phyloP scores from a whole-genome alignment of 768 basidiomycete genomes.

The Agaricus subrufescens region DNA sequence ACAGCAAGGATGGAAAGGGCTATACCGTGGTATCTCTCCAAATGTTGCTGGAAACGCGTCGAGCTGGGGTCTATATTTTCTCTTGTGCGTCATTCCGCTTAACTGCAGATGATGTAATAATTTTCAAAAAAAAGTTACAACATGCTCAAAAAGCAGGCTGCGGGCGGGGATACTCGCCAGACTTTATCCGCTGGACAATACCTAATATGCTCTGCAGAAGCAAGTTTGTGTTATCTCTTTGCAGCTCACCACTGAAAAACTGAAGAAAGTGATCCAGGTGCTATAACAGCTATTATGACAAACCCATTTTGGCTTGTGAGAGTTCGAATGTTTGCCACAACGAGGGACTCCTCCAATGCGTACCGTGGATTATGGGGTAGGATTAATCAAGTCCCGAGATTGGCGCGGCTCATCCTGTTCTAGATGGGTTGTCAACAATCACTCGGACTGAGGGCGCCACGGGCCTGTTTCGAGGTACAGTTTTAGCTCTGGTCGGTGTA shows the following conservation, averaged over 20 bases:
- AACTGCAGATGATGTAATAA: not conserved
- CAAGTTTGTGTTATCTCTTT: conserved; percentile 64
- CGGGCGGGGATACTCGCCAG: conserved; percentile 58
- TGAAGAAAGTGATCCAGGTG: conserved; percentile 48
- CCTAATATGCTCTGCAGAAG: conserved; percentile 89
- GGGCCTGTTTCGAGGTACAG: conserved; percentile 86
- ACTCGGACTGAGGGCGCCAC: conserved; percentile 65
- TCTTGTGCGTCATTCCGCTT: conserved; percentile 65
- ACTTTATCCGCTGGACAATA: conserved; percentile 74
- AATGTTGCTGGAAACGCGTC: conserved; percentile 94
- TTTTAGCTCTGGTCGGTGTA: conserved; percentile 86
- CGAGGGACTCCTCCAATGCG: conserved; percentile 56
- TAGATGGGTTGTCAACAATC: conserved; percentile 69
- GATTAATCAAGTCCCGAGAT: conserved; percentile 18
- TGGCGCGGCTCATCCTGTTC: not conserved
- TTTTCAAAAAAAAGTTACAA: conserved; percentile 63
- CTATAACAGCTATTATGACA: conserved; percentile 88
- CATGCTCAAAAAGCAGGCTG: conserved; percentile 81
- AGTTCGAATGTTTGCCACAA: conserved; percentile 93
- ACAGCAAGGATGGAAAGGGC: conserved; percentile 73
- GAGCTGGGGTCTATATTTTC: conserved; percentile 97
- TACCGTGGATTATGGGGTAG: conserved; percentile 79
- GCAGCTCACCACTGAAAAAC: conserved; percentile 11
- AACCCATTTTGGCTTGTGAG: conserved; percentile 98
- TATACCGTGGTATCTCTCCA: conserved; percentile 86